Evolutionary conservation across 352 stramenopile species (phyloP), one percentile per base, ranked within the genome.

Genomic region (Albugo laibachii): DNA sequence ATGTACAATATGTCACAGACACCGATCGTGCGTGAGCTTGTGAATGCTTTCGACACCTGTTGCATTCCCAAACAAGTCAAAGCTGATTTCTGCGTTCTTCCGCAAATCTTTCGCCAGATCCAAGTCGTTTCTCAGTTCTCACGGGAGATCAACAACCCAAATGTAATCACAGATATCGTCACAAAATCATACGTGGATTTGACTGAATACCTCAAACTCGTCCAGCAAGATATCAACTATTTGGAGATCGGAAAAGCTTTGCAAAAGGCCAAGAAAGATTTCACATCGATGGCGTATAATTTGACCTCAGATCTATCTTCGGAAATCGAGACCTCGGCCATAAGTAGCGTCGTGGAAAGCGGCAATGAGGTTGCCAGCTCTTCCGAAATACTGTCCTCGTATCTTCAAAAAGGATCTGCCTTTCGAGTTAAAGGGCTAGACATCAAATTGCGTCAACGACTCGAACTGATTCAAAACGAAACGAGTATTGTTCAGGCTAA

Each of bases 31-130:
- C n/a, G 24, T 6, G 36, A 52, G 35, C 15, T 42, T 14, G 40
- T 52, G 36, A 27, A 45, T n/a, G 35, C 39, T 11, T 27, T 52
- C 6, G 47, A 52, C 13, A 16, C 8, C 14, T 36, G 45, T 12
- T 52, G 47, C 36, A 52, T 31, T 3, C 27, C 15, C 1, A 47
- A 42, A 10, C 21, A 41, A 16, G 4, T 47, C 27, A 42, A 52
- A 34, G 36, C 47, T 31, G 20, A n/a, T 47, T 24, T 52, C 15
- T 52, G 47, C 20, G 35, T 52, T 40, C 47, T 52, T 15, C 47
- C 47, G 14, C 47, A 52, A 35, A 52, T 52, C 10, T 47, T 52
- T 35, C 47, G 47, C 13, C 47, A 52, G 21, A 24, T 31, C 3
- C 24, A 31, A 31, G 24, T 31, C 24, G 8, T 31, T 8, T 31